Percentiles rank a stretch among this genome's conserved stretches.
Conservation (phyloP, 2,329 filamentous ascomycete species). For the Monascus ruber region DNA sequence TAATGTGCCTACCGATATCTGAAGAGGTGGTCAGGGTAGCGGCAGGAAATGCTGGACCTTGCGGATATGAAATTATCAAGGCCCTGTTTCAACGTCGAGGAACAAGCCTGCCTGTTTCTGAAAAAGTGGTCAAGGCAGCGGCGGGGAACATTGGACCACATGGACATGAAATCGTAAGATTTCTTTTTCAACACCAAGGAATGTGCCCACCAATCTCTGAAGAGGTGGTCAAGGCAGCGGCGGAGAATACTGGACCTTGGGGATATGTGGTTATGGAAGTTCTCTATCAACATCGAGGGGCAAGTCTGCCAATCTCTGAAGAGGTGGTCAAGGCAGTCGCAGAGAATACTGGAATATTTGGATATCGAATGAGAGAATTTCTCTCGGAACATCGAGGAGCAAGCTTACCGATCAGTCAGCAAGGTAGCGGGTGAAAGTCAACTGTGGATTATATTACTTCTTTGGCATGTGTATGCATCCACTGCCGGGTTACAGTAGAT, state of each 20-base stretch:
- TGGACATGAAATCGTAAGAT: neutral
- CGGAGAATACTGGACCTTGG: neutral
- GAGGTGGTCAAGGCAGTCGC: neutral
- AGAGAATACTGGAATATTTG: neutral
- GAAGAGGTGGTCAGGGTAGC: neutral
- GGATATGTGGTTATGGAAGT: neutral
- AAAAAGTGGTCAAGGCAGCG: neutral
- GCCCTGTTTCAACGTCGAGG: neutral
- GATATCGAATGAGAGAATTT: slow-evolving; percentile 5
- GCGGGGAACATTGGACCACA: neutral
- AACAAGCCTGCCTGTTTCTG: neutral
- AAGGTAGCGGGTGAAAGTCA: no score
- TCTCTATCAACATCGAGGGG: neutral
- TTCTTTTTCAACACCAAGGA: neutral
- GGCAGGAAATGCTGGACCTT: neutral
- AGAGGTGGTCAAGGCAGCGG: neutral
- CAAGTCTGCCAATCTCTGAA: neutral
- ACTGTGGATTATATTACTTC: no score
- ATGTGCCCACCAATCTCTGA: neutral
- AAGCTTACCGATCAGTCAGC: no score
- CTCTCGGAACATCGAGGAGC: no score
- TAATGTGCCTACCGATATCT: neutral
- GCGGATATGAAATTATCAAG: neutral
- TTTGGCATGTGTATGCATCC: no score
- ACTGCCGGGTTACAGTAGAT: no score